Evolutionary conservation across 305 asterid genomes (phyloP), one percentile per base, ranked within the genome.

Genomic region (Stenogyne calaminthoides): DNA sequence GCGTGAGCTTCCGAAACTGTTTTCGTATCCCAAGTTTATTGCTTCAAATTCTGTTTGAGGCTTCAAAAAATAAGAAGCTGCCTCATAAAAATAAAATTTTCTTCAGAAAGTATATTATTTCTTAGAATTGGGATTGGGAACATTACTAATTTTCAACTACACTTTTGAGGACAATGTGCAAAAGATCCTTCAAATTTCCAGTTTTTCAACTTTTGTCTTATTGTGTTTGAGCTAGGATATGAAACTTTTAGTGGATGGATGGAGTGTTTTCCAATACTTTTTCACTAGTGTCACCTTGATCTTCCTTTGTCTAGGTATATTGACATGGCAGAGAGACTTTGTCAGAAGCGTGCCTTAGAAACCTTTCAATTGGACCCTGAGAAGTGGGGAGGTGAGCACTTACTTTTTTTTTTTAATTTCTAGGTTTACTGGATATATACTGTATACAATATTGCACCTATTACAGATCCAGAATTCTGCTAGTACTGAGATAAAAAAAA

Each of bases 321-420:
- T 70, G 97, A 91, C 80, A 91, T 91, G 97, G 97, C 97, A 0
- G 97, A 91, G 84, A 87, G 82, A 63, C 79, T 91, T 80, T 91
- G 97, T 80, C 97, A 91, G 87, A 88, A 87, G 78, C 95, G 97
- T 64, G 97, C 97, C 49, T 78, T 91, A 18, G 97, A 91, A 81
- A 82, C 91, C 55, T 91, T 91, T 71, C 61, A 64, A 19, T 72
- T 91, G 87, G 97, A 91, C 79, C 96, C 95, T 47, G 80, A 84
- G 52, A 87, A 88, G 84, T 91, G 97, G 97, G 97, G 97, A 85
- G 97, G 97, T 89, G 75, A 85, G 78, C 49, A 14, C 20, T 51
- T 63, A 47, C 22, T 20, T 9, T 10, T 18, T 19, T 59, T 20
- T 36, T 66, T n/a, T n/a, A 19, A 22, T 22, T 22, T 22, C 25